Base-by-base conservation (phyloP, 2,329 filamentous ascomycete genomes). In the Leptosphaerulina australis region DNA sequence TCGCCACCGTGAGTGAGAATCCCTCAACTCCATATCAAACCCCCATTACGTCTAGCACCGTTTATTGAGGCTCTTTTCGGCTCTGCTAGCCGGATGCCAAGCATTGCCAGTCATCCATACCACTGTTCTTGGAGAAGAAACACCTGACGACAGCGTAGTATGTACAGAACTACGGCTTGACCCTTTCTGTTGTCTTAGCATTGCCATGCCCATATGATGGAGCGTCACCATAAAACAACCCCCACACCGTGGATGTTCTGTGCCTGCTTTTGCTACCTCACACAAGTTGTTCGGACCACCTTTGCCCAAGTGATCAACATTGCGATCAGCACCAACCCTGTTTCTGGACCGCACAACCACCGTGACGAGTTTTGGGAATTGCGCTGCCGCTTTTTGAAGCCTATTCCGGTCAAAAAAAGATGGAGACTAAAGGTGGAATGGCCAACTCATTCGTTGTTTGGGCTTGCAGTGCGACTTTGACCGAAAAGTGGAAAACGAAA, bases 51-150 rank as follows among this genome's bases (percentile, higher is more conserved):
- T 36, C 31, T 17, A 31, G 21, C 36, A 26, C 48, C 43, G 41
- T 46, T 46, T 28, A 10, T 28, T 51, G 48, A 51, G 48, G 36
- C 48, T 51, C 48, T 41, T 46, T 38, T 46, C 48, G 48, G 36
- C 12, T 45, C 15, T 26, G 21, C 30, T 22, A 31, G 25, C 48
- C 36, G 21, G 36, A 7, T 22, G 48, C 48, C 48, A 41, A 46
- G 41, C 39, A 43, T 46, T 37, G 17, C n/a, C 21, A 51, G 18
- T 14, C 24, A 15, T 31, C 33, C 24, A 26, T 24, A 26, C n/a
- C n/a, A 22, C 30, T 15, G 8, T 33, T 37, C 20, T 21, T 24
- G n/a, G 25, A 9, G 4, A 36, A 14, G 7, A 17, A 21, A 14
- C 26, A 20, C 35, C 22, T 5, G 24, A 12, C 10, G 25, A 14